phyloP scores from a whole-genome alignment of 2,329 filamentous ascomycete genomes.

The Seiridium unicorne region DNA sequence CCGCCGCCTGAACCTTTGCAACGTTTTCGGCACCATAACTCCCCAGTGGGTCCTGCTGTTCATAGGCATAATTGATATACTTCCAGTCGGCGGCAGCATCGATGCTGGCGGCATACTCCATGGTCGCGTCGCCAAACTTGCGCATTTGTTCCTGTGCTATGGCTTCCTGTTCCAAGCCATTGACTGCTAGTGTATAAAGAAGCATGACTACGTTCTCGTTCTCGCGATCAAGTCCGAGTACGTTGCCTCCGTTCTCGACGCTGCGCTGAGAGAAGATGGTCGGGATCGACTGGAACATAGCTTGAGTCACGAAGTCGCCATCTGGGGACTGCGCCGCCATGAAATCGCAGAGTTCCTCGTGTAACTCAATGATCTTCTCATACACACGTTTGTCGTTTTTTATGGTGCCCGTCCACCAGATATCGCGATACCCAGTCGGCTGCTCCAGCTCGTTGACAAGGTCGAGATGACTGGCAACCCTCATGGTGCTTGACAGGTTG shows the following conservation, averaged over 20 bases:
- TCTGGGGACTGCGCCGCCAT: constrained; percentile 24
- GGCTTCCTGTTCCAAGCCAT: constrained; percentile 22
- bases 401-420: constrained; percentile 14
- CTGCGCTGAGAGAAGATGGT: constrained; percentile 31
- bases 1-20: constrained; percentile 24
- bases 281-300: constrained; percentile 35
- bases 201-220: constrained; percentile 29
- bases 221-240: constrained; percentile 34
- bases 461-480: constrained; percentile 10
- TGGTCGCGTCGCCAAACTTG: constrained; percentile 25
- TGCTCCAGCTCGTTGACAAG: constrained; percentile 11
- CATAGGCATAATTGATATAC: constrained; percentile 36
- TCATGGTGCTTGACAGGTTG: constrained; percentile 10
- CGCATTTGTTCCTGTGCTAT: constrained; percentile 28
- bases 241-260: constrained; percentile 33
- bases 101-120: constrained; percentile 14
- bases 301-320: constrained; percentile 29
- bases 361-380: constrained; percentile 34
- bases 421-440: constrained; percentile 8
- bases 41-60: constrained; percentile 26
- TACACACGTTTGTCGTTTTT: constrained; percentile 25
- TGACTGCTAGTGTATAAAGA: constrained; percentile 27
- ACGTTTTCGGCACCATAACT: constrained; percentile 33
- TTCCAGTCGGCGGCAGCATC: constrained; percentile 25
- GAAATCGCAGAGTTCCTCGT: constrained; percentile 33